These are phyloP conservation scores for Hyaloscypha finlandica DNA, from an alignment of 495 filamentous ascomycete genomes.

Conservation along the genomic window DNA sequence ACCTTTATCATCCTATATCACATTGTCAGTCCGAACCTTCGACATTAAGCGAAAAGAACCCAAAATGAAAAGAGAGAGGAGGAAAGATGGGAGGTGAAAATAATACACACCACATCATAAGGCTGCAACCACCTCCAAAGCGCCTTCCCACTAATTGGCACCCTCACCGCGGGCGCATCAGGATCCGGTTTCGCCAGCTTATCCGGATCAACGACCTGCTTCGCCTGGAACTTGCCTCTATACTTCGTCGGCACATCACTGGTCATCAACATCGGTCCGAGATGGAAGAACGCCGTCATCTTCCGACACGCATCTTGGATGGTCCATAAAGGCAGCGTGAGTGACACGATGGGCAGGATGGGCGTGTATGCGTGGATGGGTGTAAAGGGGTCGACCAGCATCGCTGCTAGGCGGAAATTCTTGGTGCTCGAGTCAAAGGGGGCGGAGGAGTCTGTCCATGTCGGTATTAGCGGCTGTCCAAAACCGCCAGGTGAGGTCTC, in stretches of 20 bases:
- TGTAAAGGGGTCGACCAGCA: conserved; percentile 43
- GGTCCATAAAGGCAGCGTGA: conserved; percentile 46
- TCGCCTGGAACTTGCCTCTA: background rate
- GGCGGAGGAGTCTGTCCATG: background rate
- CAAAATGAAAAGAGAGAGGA: too few species aligned
- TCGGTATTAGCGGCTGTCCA: too few species aligned
- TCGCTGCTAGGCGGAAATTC: background rate
- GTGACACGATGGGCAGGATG: conserved; percentile 39
- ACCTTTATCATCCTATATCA: conserved; percentile 34
- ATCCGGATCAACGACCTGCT: too few species aligned
- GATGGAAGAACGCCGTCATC: conserved; percentile 51
- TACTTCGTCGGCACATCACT: conserved; percentile 31
- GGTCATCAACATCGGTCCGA: conserved; percentile 43
- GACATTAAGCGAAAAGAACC: too few species aligned
- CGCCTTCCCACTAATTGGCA: conserved; percentile 13
- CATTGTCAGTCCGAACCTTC: too few species aligned
- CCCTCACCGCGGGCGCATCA: background rate
- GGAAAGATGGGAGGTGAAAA: too few species aligned
- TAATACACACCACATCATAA: conserved; percentile 30
- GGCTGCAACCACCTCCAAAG: conserved; percentile 54
- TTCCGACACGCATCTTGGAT: conserved; percentile 41
- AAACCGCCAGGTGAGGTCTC: too few species aligned
- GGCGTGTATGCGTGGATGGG: conserved; percentile 42
- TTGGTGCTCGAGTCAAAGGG: background rate
- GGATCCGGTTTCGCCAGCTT: background rate